Evolutionary conservation across 2,329 filamentous ascomycete genomes (phyloP).

Genomic region (Ilyonectria sp.): DNA sequence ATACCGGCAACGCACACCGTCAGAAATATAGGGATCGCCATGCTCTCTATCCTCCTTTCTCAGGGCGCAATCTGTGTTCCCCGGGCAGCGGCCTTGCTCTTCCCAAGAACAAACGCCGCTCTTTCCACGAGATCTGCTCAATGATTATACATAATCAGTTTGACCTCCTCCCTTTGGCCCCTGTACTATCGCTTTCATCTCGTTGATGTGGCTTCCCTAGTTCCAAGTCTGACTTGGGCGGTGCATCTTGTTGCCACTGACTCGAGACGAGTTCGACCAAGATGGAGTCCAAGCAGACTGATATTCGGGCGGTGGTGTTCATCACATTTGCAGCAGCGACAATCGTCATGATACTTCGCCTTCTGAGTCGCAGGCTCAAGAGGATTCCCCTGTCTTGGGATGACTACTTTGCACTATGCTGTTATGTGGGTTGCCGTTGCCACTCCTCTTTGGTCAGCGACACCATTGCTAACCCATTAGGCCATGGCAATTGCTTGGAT

Average conservation of each 20-base stretch:
- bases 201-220: background rate
- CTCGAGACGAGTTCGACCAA: background rate
- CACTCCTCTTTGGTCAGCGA: background rate
- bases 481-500: constrained; percentile 36
- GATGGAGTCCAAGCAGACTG: constrained; percentile 35
- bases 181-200: background rate
- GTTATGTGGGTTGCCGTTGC: constrained; percentile 28
- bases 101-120: background rate
- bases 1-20: no score
- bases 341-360: constrained; percentile 26
- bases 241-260: background rate
- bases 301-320: constrained; percentile 36
- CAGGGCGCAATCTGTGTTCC: background rate
- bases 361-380: constrained; percentile 37
- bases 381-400: constrained; percentile 40
- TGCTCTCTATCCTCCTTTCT: background rate
- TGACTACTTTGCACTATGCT: constrained; percentile 38
- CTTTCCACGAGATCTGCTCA: background rate
- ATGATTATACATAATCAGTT: background rate
- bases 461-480: constrained; percentile 12
- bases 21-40: no score
- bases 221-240: background rate
- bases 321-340: constrained; percentile 36
- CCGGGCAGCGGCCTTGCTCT: background rate
- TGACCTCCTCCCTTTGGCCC: background rate